Percentiles rank a stretch among this genome's conserved stretches.
Conservation (phyloP, 768 basidiomycete genomes). For the Cubamyces sp. region DNA sequence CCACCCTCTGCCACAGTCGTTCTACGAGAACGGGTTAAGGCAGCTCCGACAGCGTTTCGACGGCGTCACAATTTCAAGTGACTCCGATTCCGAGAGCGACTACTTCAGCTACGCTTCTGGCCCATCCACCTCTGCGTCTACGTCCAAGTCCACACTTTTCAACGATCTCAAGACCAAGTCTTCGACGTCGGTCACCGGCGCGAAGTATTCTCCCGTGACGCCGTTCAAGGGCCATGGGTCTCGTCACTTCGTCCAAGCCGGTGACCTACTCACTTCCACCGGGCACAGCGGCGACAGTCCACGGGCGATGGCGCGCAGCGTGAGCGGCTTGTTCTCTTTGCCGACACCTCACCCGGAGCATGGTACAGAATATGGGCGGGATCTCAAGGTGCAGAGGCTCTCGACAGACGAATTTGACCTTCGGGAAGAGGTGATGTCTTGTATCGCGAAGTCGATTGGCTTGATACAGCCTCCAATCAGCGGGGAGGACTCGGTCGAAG, state of each 20-base stretch:
- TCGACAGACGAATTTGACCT: conserved; percentile 84
- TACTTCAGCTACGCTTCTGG: conserved; percentile 49
- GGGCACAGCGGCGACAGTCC: conserved; percentile 50
- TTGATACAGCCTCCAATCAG: conserved; percentile 85
- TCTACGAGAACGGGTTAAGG: conserved; percentile 91
- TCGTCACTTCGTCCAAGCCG: conserved; percentile 71
- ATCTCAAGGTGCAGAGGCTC: conserved; percentile 30
- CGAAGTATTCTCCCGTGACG: conserved; percentile 27
- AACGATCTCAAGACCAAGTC: conserved; percentile 31
- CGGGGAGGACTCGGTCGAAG: conserved; percentile 64
- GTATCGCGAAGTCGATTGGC: conserved; percentile 97
- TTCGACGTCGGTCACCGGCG: conserved; percentile 1
- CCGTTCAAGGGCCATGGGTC: conserved; percentile 39
- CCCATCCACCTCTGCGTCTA: conserved; percentile 27
- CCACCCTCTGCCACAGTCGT: conserved; percentile 87
- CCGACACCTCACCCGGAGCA: conserved; percentile 27
- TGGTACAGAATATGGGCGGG: not conserved
- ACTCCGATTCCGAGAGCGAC: conserved; percentile 55
- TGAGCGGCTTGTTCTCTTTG: conserved; percentile 22
- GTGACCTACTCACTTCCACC: conserved; percentile 70
- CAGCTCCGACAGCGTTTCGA: conserved; percentile 91
- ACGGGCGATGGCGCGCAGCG: conserved; percentile 28
- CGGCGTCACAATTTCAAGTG: conserved; percentile 44
- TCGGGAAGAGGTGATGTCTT: conserved; percentile 96
- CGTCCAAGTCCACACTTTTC: conserved; percentile 18